Evolutionary conservation across 192 early-diverging fungal species (phyloP).

Genomic region (Thoreauomyces humboldtii): DNA sequence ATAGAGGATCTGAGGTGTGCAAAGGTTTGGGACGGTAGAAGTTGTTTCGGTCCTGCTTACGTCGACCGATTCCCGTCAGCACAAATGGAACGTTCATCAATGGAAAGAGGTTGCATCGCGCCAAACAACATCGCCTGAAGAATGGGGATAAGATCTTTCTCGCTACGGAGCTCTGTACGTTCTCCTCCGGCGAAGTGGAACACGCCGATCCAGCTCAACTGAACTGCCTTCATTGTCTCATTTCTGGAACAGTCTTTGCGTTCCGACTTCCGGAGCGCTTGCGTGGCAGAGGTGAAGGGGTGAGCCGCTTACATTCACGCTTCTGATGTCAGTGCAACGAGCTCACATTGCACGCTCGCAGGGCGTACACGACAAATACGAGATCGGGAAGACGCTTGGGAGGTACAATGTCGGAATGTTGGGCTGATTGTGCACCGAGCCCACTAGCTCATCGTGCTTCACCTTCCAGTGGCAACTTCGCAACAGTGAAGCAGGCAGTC

Average conservation of each 20-base stretch:
- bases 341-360: slow-evolving; percentile 1
- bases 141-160: slow-evolving; percentile 66
- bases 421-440: background rate
- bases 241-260: slow-evolving; percentile 32
- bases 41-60: background rate
- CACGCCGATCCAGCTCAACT: background rate
- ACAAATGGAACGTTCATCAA: slow-evolving; percentile 74
- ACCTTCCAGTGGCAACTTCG: slow-evolving; percentile 64
- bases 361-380: slow-evolving; percentile 26
- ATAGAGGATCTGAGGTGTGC: slow-evolving; percentile 34
- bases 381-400: slow-evolving; percentile 18
- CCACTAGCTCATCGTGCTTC: background rate
- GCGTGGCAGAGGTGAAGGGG: background rate
- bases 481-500: slow-evolving; percentile 61
- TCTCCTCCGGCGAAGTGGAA: background rate
- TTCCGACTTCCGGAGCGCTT: slow-evolving; percentile 14
- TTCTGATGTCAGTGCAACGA: background rate
- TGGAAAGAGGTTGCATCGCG: slow-evolving; percentile 48
- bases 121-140: slow-evolving; percentile 49
- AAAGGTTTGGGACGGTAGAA: background rate
- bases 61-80: slow-evolving; percentile 26
- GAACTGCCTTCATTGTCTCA: too few relatives aligned
- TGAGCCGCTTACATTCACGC: background rate
- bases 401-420: background rate
- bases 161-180: slow-evolving; percentile 36